Evolutionary conservation across 176 grass and related monocot genomes (phyloP).

Genomic region (Thalia dealbata): DNA sequence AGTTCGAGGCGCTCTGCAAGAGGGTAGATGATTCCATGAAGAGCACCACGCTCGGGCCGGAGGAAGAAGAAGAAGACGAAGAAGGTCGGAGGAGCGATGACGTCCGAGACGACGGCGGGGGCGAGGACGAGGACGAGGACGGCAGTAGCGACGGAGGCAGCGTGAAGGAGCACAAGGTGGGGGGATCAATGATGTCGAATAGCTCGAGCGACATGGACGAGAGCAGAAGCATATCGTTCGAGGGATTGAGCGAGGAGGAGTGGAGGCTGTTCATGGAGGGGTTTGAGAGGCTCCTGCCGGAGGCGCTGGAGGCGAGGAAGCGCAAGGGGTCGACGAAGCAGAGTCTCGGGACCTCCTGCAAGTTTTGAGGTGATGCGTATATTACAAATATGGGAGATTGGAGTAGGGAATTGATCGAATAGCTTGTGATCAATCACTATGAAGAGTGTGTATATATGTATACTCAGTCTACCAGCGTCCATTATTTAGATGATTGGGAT

Average conservation of each 20-base stretch:
- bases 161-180: conserved; percentile 20
- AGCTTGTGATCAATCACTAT: background rate
- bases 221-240: conserved; percentile 40
- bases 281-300: conserved; percentile 62
- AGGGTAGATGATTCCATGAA: conserved; percentile 23
- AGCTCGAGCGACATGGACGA: conserved; percentile 12
- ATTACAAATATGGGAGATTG: too few species aligned
- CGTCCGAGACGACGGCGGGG: background rate
- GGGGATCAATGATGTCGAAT: conserved; percentile 21
- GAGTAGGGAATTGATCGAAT: background rate
- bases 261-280: conserved; percentile 63
- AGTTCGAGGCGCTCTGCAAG: conserved; percentile 61
- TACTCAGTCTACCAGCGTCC: too few species aligned
- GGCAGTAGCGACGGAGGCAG: background rate
- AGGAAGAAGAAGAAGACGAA: background rate
- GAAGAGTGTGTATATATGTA: too few species aligned
- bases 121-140: background rate
- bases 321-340: conserved; percentile 19
- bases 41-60: background rate
- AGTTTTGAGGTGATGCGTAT: conserved; percentile 19
- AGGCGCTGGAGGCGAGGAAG: conserved; percentile 50
- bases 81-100: too few species aligned
- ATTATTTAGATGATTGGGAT: too few species aligned
- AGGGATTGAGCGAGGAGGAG: conserved; percentile 45
- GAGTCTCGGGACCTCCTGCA: conserved; percentile 22